A percentile compares a stretch with the other conserved stretches of the same genome.
phyloP scores from a whole-genome alignment of 192 early-diverging fungal species.

The Rhizophlyctis rosea region DNA sequence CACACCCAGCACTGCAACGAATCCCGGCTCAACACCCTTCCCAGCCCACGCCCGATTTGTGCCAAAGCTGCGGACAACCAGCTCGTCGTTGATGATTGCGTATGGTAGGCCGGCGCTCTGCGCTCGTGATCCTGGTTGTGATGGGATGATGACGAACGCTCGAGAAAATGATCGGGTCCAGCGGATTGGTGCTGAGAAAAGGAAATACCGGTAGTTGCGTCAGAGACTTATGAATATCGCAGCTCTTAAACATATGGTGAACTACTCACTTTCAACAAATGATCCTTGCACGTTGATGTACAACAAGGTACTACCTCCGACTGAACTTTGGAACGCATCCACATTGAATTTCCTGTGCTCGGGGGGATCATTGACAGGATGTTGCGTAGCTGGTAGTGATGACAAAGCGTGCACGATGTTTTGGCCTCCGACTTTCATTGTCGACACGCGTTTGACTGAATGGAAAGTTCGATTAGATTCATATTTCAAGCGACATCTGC shows the following conservation, averaged over 20 bases:
- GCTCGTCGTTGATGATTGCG: conserved; percentile 24
- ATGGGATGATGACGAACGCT: conserved; percentile 40
- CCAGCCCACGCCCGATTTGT: conserved; percentile 13
- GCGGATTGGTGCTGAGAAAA: neutral
- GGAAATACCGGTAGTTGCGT: neutral
- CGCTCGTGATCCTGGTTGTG: conserved; percentile 32
- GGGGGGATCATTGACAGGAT: conserved; percentile 15
- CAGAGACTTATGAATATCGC: neutral
- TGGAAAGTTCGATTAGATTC: neutral
- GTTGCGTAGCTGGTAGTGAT: conserved; percentile 12
- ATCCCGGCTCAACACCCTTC: neutral
- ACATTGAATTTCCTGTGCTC: conserved; percentile 16
- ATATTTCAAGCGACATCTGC: no score
- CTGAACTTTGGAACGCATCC: conserved; percentile 24
- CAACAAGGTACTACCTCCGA: conserved; percentile 7
- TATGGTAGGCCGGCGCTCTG: conserved; percentile 23
- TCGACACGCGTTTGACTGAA: conserved; percentile 18
- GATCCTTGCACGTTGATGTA: conserved; percentile 39
- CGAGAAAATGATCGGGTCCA: conserved; percentile 30
- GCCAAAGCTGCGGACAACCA: conserved; percentile 13
- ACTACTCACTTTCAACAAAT: conserved; percentile 31
- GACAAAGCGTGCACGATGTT: conserved; percentile 13
- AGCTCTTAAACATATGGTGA: neutral
- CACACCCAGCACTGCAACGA: no score
- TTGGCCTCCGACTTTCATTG: neutral